A percentile compares a stretch with the other conserved stretches of the same genome.
Evolutionary conservation across 1,139 yeast genomes (phyloP).

Genomic region (Taiozyma sp.): DNA sequence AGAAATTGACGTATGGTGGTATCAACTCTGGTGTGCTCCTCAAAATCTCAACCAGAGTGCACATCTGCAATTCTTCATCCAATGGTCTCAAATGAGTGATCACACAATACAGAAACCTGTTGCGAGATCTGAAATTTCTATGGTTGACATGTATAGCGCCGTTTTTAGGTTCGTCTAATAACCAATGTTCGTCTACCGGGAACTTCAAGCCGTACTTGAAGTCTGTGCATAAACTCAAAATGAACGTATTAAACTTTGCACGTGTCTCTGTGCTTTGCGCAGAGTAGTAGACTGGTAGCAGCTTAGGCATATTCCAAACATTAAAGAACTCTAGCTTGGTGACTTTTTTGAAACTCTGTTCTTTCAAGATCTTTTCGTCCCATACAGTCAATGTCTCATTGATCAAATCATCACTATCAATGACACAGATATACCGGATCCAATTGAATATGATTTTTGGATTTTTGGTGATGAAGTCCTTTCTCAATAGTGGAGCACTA

Average conservation of each 20-base stretch:
- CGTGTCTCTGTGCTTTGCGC: slow-evolving; percentile 30
- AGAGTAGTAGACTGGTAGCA: slow-evolving; percentile 49
- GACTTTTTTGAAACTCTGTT: slow-evolving; percentile 56
- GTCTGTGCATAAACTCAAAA: slow-evolving; percentile 48
- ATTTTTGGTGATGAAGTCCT: slow-evolving; percentile 55
- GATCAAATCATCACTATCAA: slow-evolving; percentile 47
- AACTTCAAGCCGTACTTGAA: slow-evolving; percentile 58
- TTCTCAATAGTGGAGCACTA: slow-evolving; percentile 51
- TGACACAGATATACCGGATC: slow-evolving; percentile 57
- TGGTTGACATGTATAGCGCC: slow-evolving; percentile 35
- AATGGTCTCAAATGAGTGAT: slow-evolving; percentile 72
- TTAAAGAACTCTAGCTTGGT: slow-evolving; percentile 75
- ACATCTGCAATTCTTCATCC: slow-evolving; percentile 65
- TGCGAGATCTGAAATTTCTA: slow-evolving; percentile 52
- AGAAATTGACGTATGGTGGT: slow-evolving; percentile 62
- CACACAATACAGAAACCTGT: slow-evolving; percentile 61
- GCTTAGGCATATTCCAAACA: slow-evolving; percentile 64
- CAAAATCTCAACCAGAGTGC: slow-evolving; percentile 50
- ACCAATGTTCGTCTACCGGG: slow-evolving; percentile 57
- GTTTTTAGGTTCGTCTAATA: slow-evolving; percentile 24
- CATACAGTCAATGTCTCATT: slow-evolving; percentile 42
- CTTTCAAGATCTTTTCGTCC: slow-evolving; percentile 48
- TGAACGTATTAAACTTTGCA: slow-evolving; percentile 40
- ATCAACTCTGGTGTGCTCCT: slow-evolving; percentile 61
- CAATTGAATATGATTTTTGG: slow-evolving; percentile 56